Evolutionary conservation across 768 basidiomycete species (phyloP), one percentile per base, ranked within the genome.

Genomic region (Lepiota subincarnata): DNA sequence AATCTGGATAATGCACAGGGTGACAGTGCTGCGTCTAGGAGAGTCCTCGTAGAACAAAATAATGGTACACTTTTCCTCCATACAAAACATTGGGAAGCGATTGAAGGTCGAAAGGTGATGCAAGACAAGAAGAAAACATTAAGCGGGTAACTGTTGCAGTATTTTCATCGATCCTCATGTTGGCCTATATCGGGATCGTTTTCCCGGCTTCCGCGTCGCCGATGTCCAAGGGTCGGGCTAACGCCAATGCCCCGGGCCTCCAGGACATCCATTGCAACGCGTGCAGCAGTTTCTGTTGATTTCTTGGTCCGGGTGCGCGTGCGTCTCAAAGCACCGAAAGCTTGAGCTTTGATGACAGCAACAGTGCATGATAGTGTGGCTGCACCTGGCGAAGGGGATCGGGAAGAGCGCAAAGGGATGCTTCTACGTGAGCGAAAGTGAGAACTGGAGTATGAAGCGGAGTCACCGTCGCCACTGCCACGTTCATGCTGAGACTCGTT

Each of bases 281-380:
- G 86, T 28, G 86, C 82, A 36, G 82, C 75, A 18, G 71, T 83
- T 57, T 89, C 89, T 39, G 86, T 79, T 35, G 82, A 71, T 67
- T 81, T 85, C 74, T 87, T 92, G 47, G 81, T 78, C 56, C 86
- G 79, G 39, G 85, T 77, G 55, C 90, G 82, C 50, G 89, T 87
- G 67, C 90, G 78, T 48, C 90, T 85, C 58, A 91, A 73, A 16
- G 88, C 88, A 28, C 90, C 91, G 65, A 92, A 93, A 36, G 91
- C 86, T 65, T 92, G 89, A 39, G 90, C 90, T 71, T 92, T 93
- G 71, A 93, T 91, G 53, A 92, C 89, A 49, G 91, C 90, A 43
- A 93, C 80, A 26, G 91, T 92, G 20, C 87, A 86, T 46, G 86
- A 89, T 64, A 90, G 69, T 16, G 72, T 68, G 34, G 78, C 68